A percentile compares a stretch with the other conserved stretches of the same genome.
Evolutionary conservation across 495 filamentous ascomycete species (phyloP).

Genomic region (Parathielavia hyrcaniae): DNA sequence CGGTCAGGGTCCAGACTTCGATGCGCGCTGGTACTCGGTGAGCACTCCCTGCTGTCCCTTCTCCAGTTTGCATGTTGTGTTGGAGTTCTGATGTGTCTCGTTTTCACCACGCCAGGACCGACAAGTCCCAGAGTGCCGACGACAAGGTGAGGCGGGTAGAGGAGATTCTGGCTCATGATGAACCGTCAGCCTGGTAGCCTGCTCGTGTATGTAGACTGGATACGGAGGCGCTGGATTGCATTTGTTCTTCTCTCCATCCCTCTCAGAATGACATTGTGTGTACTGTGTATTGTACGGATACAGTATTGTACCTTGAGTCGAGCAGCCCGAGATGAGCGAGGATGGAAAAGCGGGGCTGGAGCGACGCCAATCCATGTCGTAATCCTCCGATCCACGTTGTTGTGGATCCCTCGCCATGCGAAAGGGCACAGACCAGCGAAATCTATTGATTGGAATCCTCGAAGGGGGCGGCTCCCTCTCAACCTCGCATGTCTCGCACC

Average conservation of each 20-base stretch:
- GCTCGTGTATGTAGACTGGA: background rate
- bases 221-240: too few relatives aligned
- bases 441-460: conserved; percentile 4
- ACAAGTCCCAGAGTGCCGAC: conserved; percentile 44
- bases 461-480: background rate
- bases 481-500: background rate
- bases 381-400: background rate
- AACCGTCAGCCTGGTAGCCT: background rate
- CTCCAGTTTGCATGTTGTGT: too few relatives aligned
- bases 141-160: conserved; percentile 45
- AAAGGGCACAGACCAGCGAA: background rate
- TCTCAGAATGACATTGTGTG: background rate
- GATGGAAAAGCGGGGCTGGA: too few relatives aligned
- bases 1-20: conserved; percentile 79
- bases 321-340: too few relatives aligned
- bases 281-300: too few relatives aligned
- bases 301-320: too few relatives aligned
- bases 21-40: conserved; percentile 82
- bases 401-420: background rate
- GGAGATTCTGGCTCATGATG: conserved; percentile 34
- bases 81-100: background rate
- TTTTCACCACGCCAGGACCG: conserved; percentile 30
- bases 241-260: background rate
- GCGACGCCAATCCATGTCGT: background rate
- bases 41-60: conserved; percentile 11